Evolutionary conservation across 148 eudicot genomes (phyloP), one percentile per base, ranked within the genome.

Genomic region (Dianthus caryophyllus): DNA sequence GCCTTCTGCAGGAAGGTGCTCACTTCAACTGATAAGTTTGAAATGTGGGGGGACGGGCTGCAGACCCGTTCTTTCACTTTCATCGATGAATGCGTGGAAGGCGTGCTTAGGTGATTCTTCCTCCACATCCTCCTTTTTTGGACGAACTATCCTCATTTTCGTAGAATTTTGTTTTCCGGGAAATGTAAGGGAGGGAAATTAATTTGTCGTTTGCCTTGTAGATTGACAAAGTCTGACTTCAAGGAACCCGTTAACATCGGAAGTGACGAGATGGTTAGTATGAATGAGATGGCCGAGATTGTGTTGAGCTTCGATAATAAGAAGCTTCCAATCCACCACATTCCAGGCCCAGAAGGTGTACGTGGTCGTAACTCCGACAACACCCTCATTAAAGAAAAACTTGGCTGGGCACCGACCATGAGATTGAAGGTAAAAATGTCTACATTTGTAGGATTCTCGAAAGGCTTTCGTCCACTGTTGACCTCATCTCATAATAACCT

Each of bases 341-440:
- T 92, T 73, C 98, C 98, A 0, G 98, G 98, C 21, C 98, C 98
- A 25, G 98, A 92, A 77, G 98, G 98, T 69, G 98, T 92, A 14
- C 94, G 98, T 73, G 98, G 98, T 30, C 87, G 98, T 51, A 92
- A 92, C 82, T 92, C 98, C 1, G 98, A 92, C 79, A 92, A 92
- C 77, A 87, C 96, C 12, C 79, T 92, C 49, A 92, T 92, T 46
- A 92, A 89, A 66, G 97, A 92, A 72, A 93, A 89, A 80, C 98
- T 93, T 60, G 96, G 96, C 41, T 93, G 98, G 98, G 95, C 98
- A 11, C 98, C 98, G 59, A 81, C 89, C 20, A 93, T 93, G 98
- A 85, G 43, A 72, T 74, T 93, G 57, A 89, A 89, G 96, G 98
- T 93, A 83, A n/a, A n/a, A n/a, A 31, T 39, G 17, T 60, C 64